Conservation (phyloP, 2,329 filamentous ascomycete species). For the Penicillium oxalicum region DNA sequence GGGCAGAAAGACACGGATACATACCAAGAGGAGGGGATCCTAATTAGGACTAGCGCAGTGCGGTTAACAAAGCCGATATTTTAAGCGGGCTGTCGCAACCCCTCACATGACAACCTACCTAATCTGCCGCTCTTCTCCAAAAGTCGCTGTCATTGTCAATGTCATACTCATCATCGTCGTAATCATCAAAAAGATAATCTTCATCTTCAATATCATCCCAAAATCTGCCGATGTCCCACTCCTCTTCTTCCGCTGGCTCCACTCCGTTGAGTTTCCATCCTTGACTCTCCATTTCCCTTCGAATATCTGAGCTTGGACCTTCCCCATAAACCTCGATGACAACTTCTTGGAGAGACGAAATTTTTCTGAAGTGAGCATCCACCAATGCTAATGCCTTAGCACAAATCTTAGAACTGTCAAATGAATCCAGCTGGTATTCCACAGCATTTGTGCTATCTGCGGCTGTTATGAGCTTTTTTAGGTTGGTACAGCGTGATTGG, state of each 20-base stretch:
- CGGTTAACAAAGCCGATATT: not conserved
- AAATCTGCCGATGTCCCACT: not conserved
- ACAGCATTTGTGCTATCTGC: not conserved
- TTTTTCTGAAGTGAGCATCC: slow-evolving; percentile 17
- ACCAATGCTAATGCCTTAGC: slow-evolving; percentile 13
- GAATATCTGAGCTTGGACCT: slow-evolving; percentile 10
- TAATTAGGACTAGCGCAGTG: not conserved
- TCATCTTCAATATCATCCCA: slow-evolving; percentile 5
- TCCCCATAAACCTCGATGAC: slow-evolving; percentile 16
- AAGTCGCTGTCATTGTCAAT: slow-evolving; percentile 7
- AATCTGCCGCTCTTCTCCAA: slow-evolving; percentile 4
- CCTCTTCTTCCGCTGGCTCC: slow-evolving; percentile 5
- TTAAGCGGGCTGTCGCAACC: not conserved
- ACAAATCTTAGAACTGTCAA: not conserved
- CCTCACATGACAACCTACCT: not conserved
- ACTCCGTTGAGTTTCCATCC: slow-evolving; percentile 18
- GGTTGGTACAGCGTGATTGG: not conserved
- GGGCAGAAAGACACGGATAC: too few relatives aligned
- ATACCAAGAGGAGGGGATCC: too few relatives aligned
- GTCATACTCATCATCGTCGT: slow-evolving; percentile 5
- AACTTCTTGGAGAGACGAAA: slow-evolving; percentile 19
- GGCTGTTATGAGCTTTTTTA: not conserved
- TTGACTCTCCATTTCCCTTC: slow-evolving; percentile 16
- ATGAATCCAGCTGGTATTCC: not conserved
- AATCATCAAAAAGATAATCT: slow-evolving; percentile 5